These are phyloP conservation scores for Phtheirospermum japonicum DNA, from an alignment of 257 asterid genomes.

Conservation along the genomic window DNA sequence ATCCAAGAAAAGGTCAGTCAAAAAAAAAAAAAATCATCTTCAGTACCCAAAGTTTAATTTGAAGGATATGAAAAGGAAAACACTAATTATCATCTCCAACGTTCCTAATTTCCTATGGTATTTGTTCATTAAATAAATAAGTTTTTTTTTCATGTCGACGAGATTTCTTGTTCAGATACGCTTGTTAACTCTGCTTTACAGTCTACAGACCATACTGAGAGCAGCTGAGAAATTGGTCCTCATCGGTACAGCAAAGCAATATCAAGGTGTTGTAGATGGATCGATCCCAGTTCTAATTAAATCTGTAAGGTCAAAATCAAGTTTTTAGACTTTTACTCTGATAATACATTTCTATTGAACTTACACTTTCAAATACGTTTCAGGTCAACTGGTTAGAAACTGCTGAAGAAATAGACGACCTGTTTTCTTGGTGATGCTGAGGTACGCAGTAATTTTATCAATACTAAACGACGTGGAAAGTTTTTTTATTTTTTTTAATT, in stretches of 20 bases:
- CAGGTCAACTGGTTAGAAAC: slow-evolving; percentile 75
- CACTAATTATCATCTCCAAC: background rate
- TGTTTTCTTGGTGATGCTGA: slow-evolving; percentile 86
- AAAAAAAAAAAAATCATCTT: background rate
- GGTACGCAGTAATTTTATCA: slow-evolving; percentile 37
- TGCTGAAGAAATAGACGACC: slow-evolving; percentile 81
- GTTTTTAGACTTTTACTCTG: slow-evolving; percentile 12
- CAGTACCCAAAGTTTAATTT: background rate
- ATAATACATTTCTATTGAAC: slow-evolving; percentile 4
- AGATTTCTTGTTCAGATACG: slow-evolving; percentile 45
- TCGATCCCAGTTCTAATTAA: slow-evolving; percentile 64
- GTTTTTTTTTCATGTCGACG: slow-evolving; percentile 30
- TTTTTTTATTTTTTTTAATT: background rate
- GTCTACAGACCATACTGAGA: slow-evolving; percentile 52
- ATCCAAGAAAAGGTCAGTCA: slow-evolving; percentile 65
- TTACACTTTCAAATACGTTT: slow-evolving; percentile 10
- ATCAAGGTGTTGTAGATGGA: slow-evolving; percentile 52
- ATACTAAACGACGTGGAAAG: background rate
- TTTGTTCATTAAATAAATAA: slow-evolving; percentile 1
- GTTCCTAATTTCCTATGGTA: no score
- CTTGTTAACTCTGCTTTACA: slow-evolving; percentile 46
- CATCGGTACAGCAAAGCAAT: slow-evolving; percentile 48
- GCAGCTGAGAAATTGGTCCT: slow-evolving; percentile 61
- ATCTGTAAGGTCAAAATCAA: slow-evolving; percentile 49
- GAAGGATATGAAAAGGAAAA: background rate